phyloP scores from a whole-genome alignment of 192 early-diverging fungal genomes.

The Rhizoclosmatium globosum region DNA sequence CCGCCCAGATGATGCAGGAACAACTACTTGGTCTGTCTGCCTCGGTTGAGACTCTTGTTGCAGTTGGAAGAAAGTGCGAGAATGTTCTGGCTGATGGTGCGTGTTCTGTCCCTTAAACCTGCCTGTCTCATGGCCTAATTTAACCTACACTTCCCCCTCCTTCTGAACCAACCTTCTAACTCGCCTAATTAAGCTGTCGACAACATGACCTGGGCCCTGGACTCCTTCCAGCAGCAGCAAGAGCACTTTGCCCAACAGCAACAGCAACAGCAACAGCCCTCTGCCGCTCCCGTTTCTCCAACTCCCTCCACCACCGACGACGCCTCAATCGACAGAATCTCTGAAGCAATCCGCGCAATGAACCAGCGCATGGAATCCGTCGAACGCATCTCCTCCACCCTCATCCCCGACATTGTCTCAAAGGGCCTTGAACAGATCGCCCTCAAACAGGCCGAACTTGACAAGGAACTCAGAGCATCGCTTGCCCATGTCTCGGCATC shows the following conservation, averaged over 20 bases:
- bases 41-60: conserved; percentile 11
- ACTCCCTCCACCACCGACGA: not conserved
- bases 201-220: conserved; percentile 29
- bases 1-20: conserved; percentile 24
- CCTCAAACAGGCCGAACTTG: conserved; percentile 4
- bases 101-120: not conserved
- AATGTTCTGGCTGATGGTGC: conserved; percentile 15
- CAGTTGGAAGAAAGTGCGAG: conserved; percentile 14
- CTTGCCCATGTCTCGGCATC: not conserved
- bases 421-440: conserved; percentile 21
- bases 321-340: conserved; percentile 18
- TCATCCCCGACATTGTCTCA: conserved; percentile 27
- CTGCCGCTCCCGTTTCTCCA: not conserved
- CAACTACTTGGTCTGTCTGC: conserved; percentile 5
- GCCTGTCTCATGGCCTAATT: not conserved
- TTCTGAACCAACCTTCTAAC: not conserved
- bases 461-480: conserved; percentile 14
- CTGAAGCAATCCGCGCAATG: conserved; percentile 25
- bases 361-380: conserved; percentile 30
- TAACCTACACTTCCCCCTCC: not conserved
- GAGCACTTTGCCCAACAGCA: not conserved
- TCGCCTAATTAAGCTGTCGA: conserved; percentile 7
- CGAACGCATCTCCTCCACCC: not conserved
- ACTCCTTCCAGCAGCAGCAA: not conserved
- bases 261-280: not conserved